Conservation (phyloP, 1,139 yeast genomes). For the Arxiozyma heterogenica region DNA sequence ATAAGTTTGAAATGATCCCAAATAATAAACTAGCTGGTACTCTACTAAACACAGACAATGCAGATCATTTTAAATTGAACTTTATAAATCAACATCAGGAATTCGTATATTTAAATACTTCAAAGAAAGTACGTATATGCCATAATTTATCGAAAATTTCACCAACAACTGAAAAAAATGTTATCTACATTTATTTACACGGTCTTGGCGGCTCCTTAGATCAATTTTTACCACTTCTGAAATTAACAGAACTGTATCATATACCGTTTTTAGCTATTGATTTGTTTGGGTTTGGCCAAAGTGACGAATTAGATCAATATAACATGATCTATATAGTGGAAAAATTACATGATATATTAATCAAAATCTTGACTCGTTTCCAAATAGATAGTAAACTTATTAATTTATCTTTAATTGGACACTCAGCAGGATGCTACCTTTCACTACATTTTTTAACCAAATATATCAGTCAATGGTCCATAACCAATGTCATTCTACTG, state of each 20-base stretch:
- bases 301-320: slow-evolving; percentile 18
- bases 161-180: slow-evolving; percentile 4
- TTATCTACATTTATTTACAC: slow-evolving; percentile 44
- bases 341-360: slow-evolving; percentile 7
- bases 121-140: slow-evolving; percentile 13
- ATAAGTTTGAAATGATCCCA: slow-evolving; percentile 8
- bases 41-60: slow-evolving; percentile 10
- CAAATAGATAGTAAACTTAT: background rate
- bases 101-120: slow-evolving; percentile 3
- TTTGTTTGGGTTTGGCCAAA: slow-evolving; percentile 62
- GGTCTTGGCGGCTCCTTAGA: slow-evolving; percentile 69
- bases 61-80: slow-evolving; percentile 16
- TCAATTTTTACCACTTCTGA: slow-evolving; percentile 59
- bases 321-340: slow-evolving; percentile 17
- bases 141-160: slow-evolving; percentile 14
- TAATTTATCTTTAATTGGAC: slow-evolving; percentile 19
- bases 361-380: background rate
- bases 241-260: slow-evolving; percentile 46
- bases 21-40: slow-evolving; percentile 8
- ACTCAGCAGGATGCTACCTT: slow-evolving; percentile 28
- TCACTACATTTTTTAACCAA: slow-evolving; percentile 15
- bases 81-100: slow-evolving; percentile 15
- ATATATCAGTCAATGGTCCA: slow-evolving; percentile 3
- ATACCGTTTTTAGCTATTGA: slow-evolving; percentile 43
- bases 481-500: slow-evolving; percentile 13